Evolutionary conservation across 192 early-diverging fungal species (phyloP).

Genomic region (Coemansia sp.): DNA sequence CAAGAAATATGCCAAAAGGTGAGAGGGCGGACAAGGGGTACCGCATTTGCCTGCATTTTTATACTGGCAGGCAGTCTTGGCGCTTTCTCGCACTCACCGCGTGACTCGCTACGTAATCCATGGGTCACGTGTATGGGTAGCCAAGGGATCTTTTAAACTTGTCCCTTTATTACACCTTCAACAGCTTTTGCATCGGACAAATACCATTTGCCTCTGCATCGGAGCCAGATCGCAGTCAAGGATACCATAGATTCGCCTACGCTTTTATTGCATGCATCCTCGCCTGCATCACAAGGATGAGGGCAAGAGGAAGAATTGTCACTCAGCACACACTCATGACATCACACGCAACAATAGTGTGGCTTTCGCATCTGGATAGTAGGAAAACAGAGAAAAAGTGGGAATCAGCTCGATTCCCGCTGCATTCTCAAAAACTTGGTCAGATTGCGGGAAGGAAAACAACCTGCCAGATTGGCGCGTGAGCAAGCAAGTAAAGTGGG

Average conservation of each 20-base stretch:
- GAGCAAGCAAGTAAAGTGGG: neutral
- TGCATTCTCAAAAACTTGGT: neutral
- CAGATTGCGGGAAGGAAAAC: neutral
- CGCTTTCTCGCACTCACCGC: neutral
- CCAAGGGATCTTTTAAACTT: too few species aligned
- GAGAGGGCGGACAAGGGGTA: neutral
- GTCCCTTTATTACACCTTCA: too few species aligned
- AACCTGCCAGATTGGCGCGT: neutral
- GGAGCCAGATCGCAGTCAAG: neutral
- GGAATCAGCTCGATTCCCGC: neutral
- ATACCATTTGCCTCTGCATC: neutral
- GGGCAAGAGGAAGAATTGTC: neutral
- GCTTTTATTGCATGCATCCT: neutral
- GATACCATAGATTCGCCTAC: neutral
- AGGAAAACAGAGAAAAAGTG: neutral
- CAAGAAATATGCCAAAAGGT: neutral
- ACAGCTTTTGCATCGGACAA: neutral
- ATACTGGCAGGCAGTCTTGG: neutral
- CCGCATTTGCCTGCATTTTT: neutral
- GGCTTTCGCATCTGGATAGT: neutral
- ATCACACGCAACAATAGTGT: neutral
- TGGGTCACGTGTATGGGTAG: neutral
- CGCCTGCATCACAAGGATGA: neutral
- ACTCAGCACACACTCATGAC: neutral
- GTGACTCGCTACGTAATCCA: neutral